These are phyloP conservation scores for Xylariaceae sp. DNA, from an alignment of 2,329 filamentous ascomycete genomes.

Conservation along the genomic window DNA sequence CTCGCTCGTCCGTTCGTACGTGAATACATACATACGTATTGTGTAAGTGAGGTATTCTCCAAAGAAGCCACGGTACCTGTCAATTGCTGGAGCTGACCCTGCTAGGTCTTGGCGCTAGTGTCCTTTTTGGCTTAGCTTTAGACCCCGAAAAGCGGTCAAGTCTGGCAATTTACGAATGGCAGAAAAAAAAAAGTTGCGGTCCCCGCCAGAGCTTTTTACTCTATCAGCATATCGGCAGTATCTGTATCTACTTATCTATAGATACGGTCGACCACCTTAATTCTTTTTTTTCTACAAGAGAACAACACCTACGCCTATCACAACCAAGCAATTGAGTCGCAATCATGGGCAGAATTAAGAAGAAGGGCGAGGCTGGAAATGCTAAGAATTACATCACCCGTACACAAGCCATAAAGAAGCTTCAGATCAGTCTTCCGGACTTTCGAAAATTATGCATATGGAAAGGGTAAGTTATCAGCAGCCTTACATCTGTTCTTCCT, in stretches of 20 bases:
- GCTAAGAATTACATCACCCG: constrained; percentile 98
- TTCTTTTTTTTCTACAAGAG: constrained; percentile 15
- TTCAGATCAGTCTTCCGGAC: constrained; percentile 95
- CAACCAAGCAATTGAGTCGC: neutral
- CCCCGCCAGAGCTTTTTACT: constrained; percentile 29
- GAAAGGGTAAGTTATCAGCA: constrained; percentile 64
- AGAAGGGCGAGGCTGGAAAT: constrained; percentile 88
- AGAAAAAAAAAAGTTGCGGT: constrained; percentile 31
- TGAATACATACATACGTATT: neutral
- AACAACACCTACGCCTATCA: constrained; percentile 6
- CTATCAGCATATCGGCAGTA: neutral
- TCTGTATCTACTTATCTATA: neutral
- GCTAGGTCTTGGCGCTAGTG: constrained; percentile 13
- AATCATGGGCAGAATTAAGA: constrained; percentile 78
- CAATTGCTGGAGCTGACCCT: neutral
- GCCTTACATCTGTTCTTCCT: neutral
- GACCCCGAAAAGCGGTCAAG: constrained; percentile 24
- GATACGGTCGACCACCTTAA: neutral
- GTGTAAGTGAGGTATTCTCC: neutral
- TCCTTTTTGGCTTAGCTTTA: constrained; percentile 1
- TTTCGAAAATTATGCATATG: constrained; percentile 99
- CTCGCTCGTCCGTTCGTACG: too few species aligned
- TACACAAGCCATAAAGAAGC: constrained; percentile 95
- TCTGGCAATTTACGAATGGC: constrained; percentile 17
- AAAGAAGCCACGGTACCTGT: neutral